phyloP scores from a whole-genome alignment of 2,329 filamentous ascomycete genomes.

The Fusarium scirpi region DNA sequence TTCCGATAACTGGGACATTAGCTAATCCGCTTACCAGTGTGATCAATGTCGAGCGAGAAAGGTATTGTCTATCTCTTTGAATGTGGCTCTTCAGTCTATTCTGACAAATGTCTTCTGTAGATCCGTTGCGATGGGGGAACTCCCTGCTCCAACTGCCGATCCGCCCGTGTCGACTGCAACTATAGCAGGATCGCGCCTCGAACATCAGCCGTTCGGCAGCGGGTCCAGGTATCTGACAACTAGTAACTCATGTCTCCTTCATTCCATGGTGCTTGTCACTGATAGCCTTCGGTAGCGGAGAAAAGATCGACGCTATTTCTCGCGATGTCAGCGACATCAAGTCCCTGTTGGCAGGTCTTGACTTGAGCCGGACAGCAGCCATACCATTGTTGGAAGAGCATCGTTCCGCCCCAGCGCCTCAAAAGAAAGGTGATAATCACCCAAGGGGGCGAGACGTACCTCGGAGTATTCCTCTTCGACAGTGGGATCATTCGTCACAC shows the following conservation, averaged over 20 bases:
- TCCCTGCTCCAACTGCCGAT: constrained; percentile 50
- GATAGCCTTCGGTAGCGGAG: constrained; percentile 44
- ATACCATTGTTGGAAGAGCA: not conserved
- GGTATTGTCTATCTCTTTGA: not conserved
- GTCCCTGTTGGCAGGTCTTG: constrained; percentile 38
- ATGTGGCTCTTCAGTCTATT: not conserved
- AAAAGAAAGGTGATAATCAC: fast-evolving
- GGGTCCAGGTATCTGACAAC: constrained; percentile 53
- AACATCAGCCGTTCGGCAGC: constrained; percentile 46
- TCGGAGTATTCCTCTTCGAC: not conserved
- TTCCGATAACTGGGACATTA: too few species aligned
- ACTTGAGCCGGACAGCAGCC: not conserved
- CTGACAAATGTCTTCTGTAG: not conserved
- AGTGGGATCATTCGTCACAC: constrained; percentile 51
- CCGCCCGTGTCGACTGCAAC: constrained; percentile 50
- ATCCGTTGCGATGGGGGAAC: constrained; percentile 39
- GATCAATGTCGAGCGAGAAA: constrained; percentile 44
- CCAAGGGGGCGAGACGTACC: fast-evolving
- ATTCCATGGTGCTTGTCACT: fast-evolving
- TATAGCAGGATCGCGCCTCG: constrained; percentile 48
- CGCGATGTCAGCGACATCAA: constrained; percentile 52
- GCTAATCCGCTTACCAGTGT: constrained; percentile 28
- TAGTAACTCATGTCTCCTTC: constrained; percentile 46
- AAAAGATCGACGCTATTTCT: constrained; percentile 53
- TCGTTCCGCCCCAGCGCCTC: not conserved